Percentiles rank a stretch among this genome's conserved stretches.
phyloP scores from a whole-genome alignment of 192 early-diverging fungal species.

The Coemansia sp. region DNA sequence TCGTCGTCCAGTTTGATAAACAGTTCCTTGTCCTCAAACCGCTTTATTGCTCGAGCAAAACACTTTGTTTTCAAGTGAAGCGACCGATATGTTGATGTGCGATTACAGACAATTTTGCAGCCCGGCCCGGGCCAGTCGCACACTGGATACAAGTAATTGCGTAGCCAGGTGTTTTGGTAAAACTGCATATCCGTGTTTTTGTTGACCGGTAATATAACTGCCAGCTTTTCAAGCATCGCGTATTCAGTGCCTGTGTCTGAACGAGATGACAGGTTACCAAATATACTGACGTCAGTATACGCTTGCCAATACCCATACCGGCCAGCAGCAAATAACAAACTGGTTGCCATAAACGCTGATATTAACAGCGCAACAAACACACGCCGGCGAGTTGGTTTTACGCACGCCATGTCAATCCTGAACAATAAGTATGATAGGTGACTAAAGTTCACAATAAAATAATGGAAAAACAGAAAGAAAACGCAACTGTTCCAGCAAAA shows the following conservation, averaged over 20 bases:
- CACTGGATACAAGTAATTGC: conserved; percentile 39
- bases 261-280: not conserved
- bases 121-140: conserved; percentile 40
- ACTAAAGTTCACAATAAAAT: not conserved
- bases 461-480: not conserved
- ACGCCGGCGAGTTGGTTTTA: not conserved
- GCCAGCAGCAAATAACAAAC: not conserved
- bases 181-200: conserved; percentile 52
- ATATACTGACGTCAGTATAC: not conserved
- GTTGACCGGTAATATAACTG: conserved; percentile 46
- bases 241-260: not conserved
- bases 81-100: conserved; percentile 30
- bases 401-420: not conserved
- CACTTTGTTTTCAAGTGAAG: conserved; percentile 40
- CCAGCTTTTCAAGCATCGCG: conserved; percentile 20
- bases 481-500: not conserved
- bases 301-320: not conserved
- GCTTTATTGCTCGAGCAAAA: conserved; percentile 28
- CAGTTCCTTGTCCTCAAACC: conserved; percentile 25
- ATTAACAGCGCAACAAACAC: not conserved
- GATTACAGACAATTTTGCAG: conserved; percentile 48
- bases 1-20: conserved; percentile 52
- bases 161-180: conserved; percentile 47
- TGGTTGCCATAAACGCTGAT: not conserved
- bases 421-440: no score